Evolutionary conservation across 75 land plant genomes (phyloP).

Genomic region (Chamaecyparis obtusa): DNA sequence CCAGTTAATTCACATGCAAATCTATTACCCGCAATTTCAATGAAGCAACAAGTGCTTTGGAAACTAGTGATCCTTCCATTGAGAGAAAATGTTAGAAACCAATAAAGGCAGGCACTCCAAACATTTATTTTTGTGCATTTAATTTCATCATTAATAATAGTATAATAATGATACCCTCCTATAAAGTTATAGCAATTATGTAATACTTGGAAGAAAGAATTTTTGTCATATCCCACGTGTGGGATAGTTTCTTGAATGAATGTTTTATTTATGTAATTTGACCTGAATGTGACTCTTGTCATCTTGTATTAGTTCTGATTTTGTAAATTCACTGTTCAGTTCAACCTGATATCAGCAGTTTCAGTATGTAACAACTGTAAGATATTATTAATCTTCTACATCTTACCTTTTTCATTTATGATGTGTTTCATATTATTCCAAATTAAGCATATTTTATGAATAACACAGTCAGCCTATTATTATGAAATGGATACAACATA

Average conservation of each 20-base stretch:
- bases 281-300: not conserved
- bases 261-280: not conserved
- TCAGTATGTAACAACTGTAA: not conserved
- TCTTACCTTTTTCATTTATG: not conserved
- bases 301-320: not conserved
- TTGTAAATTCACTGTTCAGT: not conserved
- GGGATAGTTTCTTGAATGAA: not conserved
- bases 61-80: not conserved
- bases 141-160: too few relatives aligned
- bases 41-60: not conserved
- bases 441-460: not conserved
- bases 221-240: not conserved
- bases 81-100: not conserved
- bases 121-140: not conserved
- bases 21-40: not conserved
- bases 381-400: not conserved
- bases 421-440: not conserved
- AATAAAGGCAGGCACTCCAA: not conserved
- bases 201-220: not conserved
- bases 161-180: not conserved
- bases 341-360: not conserved
- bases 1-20: not conserved
- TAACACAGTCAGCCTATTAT: not conserved
- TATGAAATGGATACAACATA: not conserved
- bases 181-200: not conserved